Evolutionary conservation across 495 filamentous ascomycete species (phyloP).

Genomic region (Tetracladium setigerum): DNA sequence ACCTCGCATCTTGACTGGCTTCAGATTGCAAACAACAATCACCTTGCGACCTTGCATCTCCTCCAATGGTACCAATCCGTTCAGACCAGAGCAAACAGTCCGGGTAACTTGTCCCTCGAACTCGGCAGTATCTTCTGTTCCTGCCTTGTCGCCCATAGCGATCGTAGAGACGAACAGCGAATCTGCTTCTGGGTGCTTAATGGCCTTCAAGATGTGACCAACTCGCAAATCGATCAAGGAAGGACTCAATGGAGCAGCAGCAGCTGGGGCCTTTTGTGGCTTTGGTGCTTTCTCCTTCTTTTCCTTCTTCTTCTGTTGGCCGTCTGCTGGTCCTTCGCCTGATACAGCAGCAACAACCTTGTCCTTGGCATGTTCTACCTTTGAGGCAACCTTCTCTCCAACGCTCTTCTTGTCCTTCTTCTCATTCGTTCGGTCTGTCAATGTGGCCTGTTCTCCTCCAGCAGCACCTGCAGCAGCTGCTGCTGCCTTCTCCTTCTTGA

Average conservation of each 20-base stretch:
- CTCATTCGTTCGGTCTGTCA: slow-evolving; percentile 43
- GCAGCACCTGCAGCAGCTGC: slow-evolving; percentile 40
- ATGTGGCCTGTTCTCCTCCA: slow-evolving; percentile 32
- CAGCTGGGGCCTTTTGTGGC: slow-evolving; percentile 56
- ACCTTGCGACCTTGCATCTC: slow-evolving; percentile 97
- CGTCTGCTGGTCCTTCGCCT: slow-evolving; percentile 16
- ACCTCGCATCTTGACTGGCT: slow-evolving; percentile 97
- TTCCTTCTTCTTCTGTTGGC: slow-evolving; percentile 59
- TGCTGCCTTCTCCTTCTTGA: slow-evolving; percentile 79
- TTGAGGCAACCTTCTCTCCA: slow-evolving; percentile 21
- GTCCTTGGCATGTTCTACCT: slow-evolving; percentile 30
- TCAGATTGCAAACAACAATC: slow-evolving; percentile 91
- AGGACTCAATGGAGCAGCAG: slow-evolving; percentile 67
- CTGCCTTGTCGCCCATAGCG: slow-evolving; percentile 81
- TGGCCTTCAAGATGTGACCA: slow-evolving; percentile 91
- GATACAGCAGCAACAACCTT: slow-evolving; percentile 33
- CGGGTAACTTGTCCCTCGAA: slow-evolving; percentile 82
- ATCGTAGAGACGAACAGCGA: slow-evolving; percentile 95
- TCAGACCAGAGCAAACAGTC: slow-evolving; percentile 93
- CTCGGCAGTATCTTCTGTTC: slow-evolving; percentile 78
- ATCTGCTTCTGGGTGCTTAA: slow-evolving; percentile 94
- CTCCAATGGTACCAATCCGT: slow-evolving; percentile 82
- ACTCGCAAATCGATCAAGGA: slow-evolving; percentile 88
- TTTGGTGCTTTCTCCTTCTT: slow-evolving; percentile 75
- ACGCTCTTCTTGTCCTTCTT: slow-evolving; percentile 24